Evolutionary conservation across 2,329 filamentous ascomycete genomes (phyloP), one percentile per base, ranked within the genome.

Genomic region (Pseudogymnoascus pannorum): DNA sequence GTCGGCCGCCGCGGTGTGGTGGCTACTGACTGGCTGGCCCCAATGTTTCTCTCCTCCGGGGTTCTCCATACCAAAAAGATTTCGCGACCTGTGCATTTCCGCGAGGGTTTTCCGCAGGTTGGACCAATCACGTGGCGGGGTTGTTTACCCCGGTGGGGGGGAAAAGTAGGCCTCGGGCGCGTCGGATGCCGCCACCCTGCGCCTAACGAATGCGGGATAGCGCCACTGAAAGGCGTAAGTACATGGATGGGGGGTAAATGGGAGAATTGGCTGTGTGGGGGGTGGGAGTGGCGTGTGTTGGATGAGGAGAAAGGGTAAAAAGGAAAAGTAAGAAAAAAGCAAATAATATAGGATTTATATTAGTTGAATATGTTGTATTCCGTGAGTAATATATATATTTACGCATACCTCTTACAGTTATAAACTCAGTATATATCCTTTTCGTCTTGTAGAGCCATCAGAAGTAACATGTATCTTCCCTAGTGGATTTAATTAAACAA

Each of bases 161-260:
- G 3, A 1, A 16, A 4, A 24, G 22, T 24, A 51, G 24, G 44
- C 44, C 44, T 51, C 44, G 44, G 44, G 44, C 44, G 44, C 24
- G 44, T 51, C 44, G 44, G 44, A 51, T 51, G 44, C 44, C 44
- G 44, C 44, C 44, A 51, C 44, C 44, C 44, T 51, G 44, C 24
- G 44, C 44, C 24, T 18, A 12, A 11, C 44, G 14, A 51, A 51
- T 51, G 44, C 24, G 44, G 44, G 44, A 51, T 51, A 51, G 44
- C 44, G 44, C 24, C 44, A 51, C n/a, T n/a, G 9, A 9, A 26
- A 29, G 29, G 14, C 42, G n/a, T 2, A 4, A 14, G 20, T 1
- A 14, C 40, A 44, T 44, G 42, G 42, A 51, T 51, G 44, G 22
- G 44, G 44, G 44, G 44, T 51, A 51, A 51, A 51, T 24, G 44